Percentiles rank a stretch among this genome's conserved stretches.
Evolutionary conservation across 305 asterid species (phyloP).

Genomic region (Fraxinus nigra): DNA sequence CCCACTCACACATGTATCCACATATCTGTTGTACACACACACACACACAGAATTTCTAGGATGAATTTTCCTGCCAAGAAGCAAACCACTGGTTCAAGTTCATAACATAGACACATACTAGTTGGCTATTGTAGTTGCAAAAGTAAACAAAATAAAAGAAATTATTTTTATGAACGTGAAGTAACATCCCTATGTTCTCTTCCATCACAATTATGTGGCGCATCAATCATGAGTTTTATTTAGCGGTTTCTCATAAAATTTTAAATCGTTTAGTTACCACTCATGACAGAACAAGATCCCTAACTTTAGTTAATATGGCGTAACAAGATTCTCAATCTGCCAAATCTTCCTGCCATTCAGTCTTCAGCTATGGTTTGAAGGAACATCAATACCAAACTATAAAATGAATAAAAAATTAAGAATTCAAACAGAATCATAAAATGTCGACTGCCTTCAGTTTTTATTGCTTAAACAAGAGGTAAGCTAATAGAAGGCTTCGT

Average conservation of each 20-base stretch:
- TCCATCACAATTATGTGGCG: neutral
- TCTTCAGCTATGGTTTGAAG: neutral
- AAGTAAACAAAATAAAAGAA: neutral
- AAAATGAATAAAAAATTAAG: neutral
- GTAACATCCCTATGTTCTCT: neutral
- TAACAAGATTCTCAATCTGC: neutral
- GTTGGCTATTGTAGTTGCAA: neutral
- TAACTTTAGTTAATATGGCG: neutral
- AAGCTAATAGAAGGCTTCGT: neutral
- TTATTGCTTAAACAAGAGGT: neutral
- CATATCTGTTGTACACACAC: neutral
- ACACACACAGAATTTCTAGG: neutral
- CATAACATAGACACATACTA: neutral
- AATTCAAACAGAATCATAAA: conserved; percentile 2
- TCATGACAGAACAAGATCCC: neutral
- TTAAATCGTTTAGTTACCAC: neutral
- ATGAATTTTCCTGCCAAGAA: neutral
- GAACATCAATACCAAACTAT: neutral
- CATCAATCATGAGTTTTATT: neutral
- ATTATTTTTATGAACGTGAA: neutral
- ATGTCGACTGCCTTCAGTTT: neutral
- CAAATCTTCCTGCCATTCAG: neutral
- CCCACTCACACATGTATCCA: neutral
- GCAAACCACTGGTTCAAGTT: neutral
- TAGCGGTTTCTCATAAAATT: neutral